phyloP scores from a whole-genome alignment of 139 green algal genomes.

The Chlorella sp. region DNA sequence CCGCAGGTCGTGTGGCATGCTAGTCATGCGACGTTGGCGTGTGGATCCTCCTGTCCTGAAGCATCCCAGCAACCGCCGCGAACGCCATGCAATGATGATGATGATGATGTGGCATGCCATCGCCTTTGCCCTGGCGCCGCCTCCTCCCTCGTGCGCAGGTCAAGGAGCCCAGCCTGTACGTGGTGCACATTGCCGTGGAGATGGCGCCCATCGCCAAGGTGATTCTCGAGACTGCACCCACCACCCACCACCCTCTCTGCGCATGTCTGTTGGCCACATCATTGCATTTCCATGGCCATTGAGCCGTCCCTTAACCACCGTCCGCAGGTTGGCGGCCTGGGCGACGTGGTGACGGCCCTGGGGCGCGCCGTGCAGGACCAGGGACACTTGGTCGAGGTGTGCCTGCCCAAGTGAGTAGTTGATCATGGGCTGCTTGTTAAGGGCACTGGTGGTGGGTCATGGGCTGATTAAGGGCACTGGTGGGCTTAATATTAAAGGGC shows the following conservation, averaged over 20 bases:
- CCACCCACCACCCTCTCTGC: too few species aligned
- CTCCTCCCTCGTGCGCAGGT: not conserved
- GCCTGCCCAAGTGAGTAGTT: slow-evolving; percentile 55
- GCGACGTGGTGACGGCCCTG: slow-evolving; percentile 89
- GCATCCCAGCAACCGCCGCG: too few species aligned
- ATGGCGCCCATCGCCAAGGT: slow-evolving; percentile 99
- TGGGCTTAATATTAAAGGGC: too few species aligned
- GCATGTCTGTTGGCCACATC: not conserved
- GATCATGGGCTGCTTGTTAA: not conserved
- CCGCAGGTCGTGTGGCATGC: too few species aligned
- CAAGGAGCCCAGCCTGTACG: slow-evolving; percentile 49
- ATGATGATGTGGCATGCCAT: too few species aligned
- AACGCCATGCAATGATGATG: too few species aligned
- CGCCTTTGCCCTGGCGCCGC: too few species aligned
- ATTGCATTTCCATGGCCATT: not conserved
- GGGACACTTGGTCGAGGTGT: slow-evolving; percentile 75
- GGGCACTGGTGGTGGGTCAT: too few species aligned
- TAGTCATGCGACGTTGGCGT: too few species aligned
- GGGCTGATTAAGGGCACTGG: too few species aligned
- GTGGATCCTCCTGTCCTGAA: too few species aligned
- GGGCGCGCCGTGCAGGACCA: slow-evolving; percentile 82
- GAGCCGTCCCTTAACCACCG: slow-evolving; percentile 1
- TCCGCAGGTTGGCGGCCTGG: slow-evolving; percentile 85
- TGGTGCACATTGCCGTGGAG: slow-evolving; percentile 93
- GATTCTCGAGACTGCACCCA: too few species aligned